Evolutionary conservation across 306 rosid species (phyloP), one percentile per base, ranked within the genome.

Genomic region (Gynostemma pentaphyllum): DNA sequence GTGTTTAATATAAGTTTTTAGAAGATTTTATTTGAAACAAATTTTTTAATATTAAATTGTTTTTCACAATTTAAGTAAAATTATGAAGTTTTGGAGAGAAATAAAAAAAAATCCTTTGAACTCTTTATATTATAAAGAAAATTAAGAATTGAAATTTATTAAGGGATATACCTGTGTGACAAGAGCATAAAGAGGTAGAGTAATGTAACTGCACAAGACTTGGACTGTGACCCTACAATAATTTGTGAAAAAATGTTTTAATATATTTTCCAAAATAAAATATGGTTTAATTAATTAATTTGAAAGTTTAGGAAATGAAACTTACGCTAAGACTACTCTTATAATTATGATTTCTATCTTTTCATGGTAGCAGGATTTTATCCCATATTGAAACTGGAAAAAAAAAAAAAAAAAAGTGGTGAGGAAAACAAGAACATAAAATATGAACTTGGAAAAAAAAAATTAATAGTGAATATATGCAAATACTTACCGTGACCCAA

Each of bases 161-260:
- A 3, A 41, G 62, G 22, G 15, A 21, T 2, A 48, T 69, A 76
- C 89, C 89, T 83, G 89, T 12, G 86, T 80, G 24, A 81, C 89
- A 19, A 81, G 86, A 66, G 86, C 89, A 57, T 84, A 81, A 18
- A 84, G 86, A 32, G 89, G 89, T 45, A 84, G 82, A 67, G 84
- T 83, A 56, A 76, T 71, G 65, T 78, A 83, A 47, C 89, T 74
- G 75, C 89, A 83, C 61, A 78, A 44, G n/a, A 83, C 75, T 78
- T 84, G 89, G 37, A 84, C 89, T 0, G 45, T 70, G 32, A 84
- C 70, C 69, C 89, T 84, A 61, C 29, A 68, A 15, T 42, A 45
- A 55, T 26, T 23, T 52, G 0, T 0, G 7, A 42, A 62, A 54
- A 32, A 6, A 22, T 26, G 6, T 8, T 5, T 0, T 46, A 15